phyloP scores from a whole-genome alignment of 306 rosid species.

The Prunus dulcis region DNA sequence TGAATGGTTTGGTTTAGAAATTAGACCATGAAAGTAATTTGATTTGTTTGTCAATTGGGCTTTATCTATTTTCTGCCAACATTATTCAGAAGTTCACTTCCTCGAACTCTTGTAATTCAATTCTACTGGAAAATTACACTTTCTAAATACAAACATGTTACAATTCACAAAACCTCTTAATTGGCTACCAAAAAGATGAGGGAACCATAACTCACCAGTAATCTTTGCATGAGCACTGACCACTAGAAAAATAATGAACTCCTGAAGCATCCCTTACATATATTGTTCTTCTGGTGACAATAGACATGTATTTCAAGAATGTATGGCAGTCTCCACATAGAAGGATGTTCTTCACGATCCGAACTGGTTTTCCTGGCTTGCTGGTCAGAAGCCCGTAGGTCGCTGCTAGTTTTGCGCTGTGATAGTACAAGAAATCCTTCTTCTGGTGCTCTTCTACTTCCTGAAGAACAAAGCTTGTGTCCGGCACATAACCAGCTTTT shows the following conservation, averaged over 20 bases:
- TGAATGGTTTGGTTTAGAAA: not conserved
- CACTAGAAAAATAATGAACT: slow-evolving; percentile 72
- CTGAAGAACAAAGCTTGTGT: slow-evolving; percentile 73
- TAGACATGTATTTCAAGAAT: slow-evolving; percentile 70
- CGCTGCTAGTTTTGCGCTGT: slow-evolving; percentile 70
- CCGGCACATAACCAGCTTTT: slow-evolving; percentile 77
- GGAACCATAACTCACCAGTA: slow-evolving; percentile 42
- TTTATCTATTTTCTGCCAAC: not conserved
- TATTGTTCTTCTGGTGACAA: slow-evolving; percentile 58
- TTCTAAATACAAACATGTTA: not conserved
- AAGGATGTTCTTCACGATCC: slow-evolving; percentile 67
- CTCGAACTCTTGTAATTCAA: not conserved
- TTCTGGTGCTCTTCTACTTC: slow-evolving; percentile 86
- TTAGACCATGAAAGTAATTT: not conserved
- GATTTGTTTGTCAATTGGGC: not conserved
- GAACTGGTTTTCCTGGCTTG: slow-evolving; percentile 61
- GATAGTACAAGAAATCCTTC: slow-evolving; percentile 63
- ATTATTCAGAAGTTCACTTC: not conserved
- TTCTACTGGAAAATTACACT: not conserved
- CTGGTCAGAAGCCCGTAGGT: slow-evolving; percentile 65
- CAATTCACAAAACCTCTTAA: not conserved
- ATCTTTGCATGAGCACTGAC: slow-evolving; percentile 81
- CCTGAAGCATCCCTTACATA: slow-evolving; percentile 75
- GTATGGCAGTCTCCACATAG: slow-evolving; percentile 89
- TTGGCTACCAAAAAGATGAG: not conserved